Evolutionary conservation across 345 rosid genomes (phyloP), one percentile per base, ranked within the genome.

Genomic region (Sisymbrium altissimum): DNA sequence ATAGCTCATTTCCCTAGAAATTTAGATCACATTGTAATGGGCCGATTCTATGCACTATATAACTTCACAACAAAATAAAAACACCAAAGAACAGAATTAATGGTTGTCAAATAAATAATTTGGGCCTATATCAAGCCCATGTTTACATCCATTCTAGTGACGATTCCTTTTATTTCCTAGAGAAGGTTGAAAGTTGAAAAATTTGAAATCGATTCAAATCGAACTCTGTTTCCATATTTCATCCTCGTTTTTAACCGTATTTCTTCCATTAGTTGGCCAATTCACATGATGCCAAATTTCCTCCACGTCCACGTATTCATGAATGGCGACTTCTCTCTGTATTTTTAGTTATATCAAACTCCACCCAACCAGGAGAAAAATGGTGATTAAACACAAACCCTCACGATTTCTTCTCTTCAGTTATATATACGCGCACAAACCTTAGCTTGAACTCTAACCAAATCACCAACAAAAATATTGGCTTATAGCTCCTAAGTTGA

Each of bases 281-380:
- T 50, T 4, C 70, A 73, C 66, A 45, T 73, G 77, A 73, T 25
- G 50, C 59, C 49, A 65, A 52, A 25, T 5, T 38, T 39, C 38
- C 21, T 53, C 23, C 50, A 55, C 65, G 66, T 53, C 23, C 50
- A 55, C 65, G 66, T 70, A 55, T 33, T 6, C 70, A 69, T 62
- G 36, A 69, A 70, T 54, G 79, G 79, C 35, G 71, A 68, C 75
- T 66, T 44, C 6, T 76, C 66, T 76, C 79, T 63, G 29, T 68
- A 35, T 76, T 27, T 54, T 69, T 29, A 62, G 79, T 69, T 76
- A 70, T 49, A 76, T 63, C 75, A 75, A 68, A 67, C 74, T 74
- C 39, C 32, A 76, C 75, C 79, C 32, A 69, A 76, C 70, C 79
- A 61, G 58, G 52, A 23, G 75, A 60, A 23, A 23, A 75, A 49